Percentiles rank a stretch among this genome's conserved stretches.
Evolutionary conservation across 805 yeast genomes (phyloP).

Genomic region (Cyberlindnera maclurae): DNA sequence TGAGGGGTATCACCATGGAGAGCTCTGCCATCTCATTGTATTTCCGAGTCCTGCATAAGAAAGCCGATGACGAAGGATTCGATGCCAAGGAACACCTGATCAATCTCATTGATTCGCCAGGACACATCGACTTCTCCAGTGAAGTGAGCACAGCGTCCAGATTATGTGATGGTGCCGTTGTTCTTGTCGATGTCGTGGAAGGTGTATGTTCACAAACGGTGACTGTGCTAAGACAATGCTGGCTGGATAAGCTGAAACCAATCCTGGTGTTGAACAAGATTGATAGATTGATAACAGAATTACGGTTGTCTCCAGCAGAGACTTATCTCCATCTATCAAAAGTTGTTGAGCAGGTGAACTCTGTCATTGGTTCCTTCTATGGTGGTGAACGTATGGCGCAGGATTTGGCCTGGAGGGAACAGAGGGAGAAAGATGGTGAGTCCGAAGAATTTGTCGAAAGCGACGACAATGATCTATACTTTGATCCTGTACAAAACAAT

Average conservation of each 20-base stretch:
- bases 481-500: conserved; percentile 80
- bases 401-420: conserved; percentile 70
- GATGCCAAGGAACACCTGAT: conserved; percentile 72
- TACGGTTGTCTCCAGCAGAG: conserved; percentile 75
- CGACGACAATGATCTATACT: conserved; percentile 77
- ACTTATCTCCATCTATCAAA: conserved; percentile 76
- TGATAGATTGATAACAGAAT: conserved; percentile 77
- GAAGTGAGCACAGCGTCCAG: conserved; percentile 96
- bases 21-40: conserved; percentile 92
- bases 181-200: conserved; percentile 92
- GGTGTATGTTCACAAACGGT: conserved; percentile 98
- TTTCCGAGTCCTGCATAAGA: conserved; percentile 57
- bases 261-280: conserved; percentile 84
- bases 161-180: conserved; percentile 94
- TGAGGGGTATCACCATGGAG: conserved; percentile 97
- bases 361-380: conserved; percentile 87
- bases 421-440: conserved; percentile 35
- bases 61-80: conserved; percentile 25
- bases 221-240: conserved; percentile 88
- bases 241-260: conserved; percentile 89
- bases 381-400: conserved; percentile 92
- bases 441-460: conserved; percentile 58
- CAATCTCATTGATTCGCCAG: conserved; percentile 95
- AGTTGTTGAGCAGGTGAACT: conserved; percentile 87
- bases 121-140: conserved; percentile 95